Base-by-base conservation (phyloP, 441 rosid species). In the Populus hybrid region DNA sequence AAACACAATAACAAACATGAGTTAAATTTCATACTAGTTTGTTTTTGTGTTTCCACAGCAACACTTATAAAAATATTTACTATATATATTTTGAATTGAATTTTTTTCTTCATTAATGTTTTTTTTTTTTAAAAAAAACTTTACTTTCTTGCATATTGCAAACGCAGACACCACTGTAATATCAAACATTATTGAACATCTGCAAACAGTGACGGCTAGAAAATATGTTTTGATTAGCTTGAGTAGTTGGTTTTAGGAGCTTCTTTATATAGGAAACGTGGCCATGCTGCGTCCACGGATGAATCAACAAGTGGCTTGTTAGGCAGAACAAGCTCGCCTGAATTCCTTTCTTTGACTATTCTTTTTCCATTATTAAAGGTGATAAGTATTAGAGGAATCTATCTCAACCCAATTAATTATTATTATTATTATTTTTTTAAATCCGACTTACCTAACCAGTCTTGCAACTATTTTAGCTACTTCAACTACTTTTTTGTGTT, bases 281-380 rank as follows among this genome's bases (percentile, higher is more conserved):
- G 83, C 82, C 30, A 64, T 46, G 38, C 61, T 73, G 24, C 46
- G 36, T 69, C 87, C 86, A 78, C 68, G 28, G 21, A 40, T 61
- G 9, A 46, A 73, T 28, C 59, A 71, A 67, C 83, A 75, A 81
- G 76, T 79, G 76, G 46, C 57, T n/a, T 68, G 79, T 77, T 75
- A 76, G 85, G 84, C 84, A 71, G 77, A 28, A 28, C 79, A 75
- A 38, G 75, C 79, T 76, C 80, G 21, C 46, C 82, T 71, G 36
- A 28, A 26, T 69, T 79, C 36, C 34, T 4, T 46, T 72, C 74
- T 64, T 75, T 75, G 78, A 69, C 76, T 32, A 11, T 32, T 38
- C 14, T 16, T 21, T 72, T 32, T 6, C 68, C 38, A 59, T 69
- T 72, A 66, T 73, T 50, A 24, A 68, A 21, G 35, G 12, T 4